Evolutionary conservation across 495 filamentous ascomycete genomes (phyloP).

Genomic region (Tuber borchii): DNA sequence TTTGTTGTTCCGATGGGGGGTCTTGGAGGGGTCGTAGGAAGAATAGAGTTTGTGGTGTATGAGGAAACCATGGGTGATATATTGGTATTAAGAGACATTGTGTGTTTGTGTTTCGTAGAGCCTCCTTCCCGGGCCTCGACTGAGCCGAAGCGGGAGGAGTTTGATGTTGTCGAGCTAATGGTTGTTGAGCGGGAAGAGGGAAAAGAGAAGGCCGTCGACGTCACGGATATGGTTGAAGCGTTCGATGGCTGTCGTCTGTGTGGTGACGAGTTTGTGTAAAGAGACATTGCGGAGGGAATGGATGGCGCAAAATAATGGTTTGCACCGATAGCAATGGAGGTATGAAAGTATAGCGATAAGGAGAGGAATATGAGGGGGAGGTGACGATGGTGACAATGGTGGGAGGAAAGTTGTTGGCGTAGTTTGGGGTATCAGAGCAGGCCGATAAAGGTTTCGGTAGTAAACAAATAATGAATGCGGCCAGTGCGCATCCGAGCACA

Average conservation of each 20-base stretch:
- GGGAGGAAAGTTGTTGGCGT: constrained; percentile 1
- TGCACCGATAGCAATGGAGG: constrained; percentile 6
- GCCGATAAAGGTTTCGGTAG: neutral
- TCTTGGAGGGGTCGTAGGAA: constrained; percentile 28
- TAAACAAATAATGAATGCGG: constrained; percentile 1
- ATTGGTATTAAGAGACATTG: constrained; percentile 26
- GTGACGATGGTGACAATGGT: constrained; percentile 11
- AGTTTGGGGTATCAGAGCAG: neutral
- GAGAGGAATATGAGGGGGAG: constrained; percentile 7
- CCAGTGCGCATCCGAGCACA: neutral
- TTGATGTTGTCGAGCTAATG: constrained; percentile 38
- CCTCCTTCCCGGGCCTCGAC: constrained; percentile 19
- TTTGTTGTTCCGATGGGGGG: constrained; percentile 18
- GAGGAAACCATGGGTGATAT: constrained; percentile 25
- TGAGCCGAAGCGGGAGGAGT: constrained; percentile 36
- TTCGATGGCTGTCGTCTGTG: constrained; percentile 42
- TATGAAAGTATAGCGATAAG: constrained; percentile 7
- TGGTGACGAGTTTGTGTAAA: constrained; percentile 35
- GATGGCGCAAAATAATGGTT: neutral
- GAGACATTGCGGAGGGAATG: constrained; percentile 31
- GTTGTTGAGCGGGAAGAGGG: constrained; percentile 40
- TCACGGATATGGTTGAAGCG: constrained; percentile 37
- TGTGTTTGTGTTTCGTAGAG: constrained; percentile 32
- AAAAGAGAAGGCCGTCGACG: constrained; percentile 37
- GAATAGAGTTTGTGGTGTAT: constrained; percentile 32